Percentiles rank a stretch among this genome's conserved stretches.
Evolutionary conservation across 2,329 filamentous ascomycete genomes (phyloP).

Genomic region (Alternaria arborescens): DNA sequence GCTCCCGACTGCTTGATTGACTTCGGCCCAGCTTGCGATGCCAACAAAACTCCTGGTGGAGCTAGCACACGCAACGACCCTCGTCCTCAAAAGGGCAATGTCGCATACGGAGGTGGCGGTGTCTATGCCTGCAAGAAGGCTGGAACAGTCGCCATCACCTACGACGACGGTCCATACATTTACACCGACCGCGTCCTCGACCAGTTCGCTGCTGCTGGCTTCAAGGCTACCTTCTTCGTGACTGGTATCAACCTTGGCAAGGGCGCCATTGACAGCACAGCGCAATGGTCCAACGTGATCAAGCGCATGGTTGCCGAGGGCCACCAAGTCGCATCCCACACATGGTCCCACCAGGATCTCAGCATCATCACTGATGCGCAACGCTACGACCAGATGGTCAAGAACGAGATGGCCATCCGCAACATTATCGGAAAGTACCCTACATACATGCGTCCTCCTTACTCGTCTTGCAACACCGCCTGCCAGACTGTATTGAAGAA

Average conservation of each 20-base stretch:
- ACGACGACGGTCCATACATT: conserved; percentile 68
- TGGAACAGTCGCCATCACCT: conserved; percentile 71
- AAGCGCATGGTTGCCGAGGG: conserved; percentile 63
- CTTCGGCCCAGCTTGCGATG: conserved; percentile 68
- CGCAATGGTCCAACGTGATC: conserved; percentile 60
- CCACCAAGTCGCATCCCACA: conserved; percentile 69
- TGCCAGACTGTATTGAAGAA: conserved; percentile 52
- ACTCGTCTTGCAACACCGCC: conserved; percentile 55
- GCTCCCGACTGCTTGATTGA: conserved; percentile 69
- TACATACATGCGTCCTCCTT: conserved; percentile 63
- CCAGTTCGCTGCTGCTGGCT: conserved; percentile 63
- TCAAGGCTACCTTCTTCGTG: conserved; percentile 74
- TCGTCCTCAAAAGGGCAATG: conserved; percentile 62
- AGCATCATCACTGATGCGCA: conserved; percentile 53
- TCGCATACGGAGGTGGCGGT: conserved; percentile 65
- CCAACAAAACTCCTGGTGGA: conserved; percentile 63
- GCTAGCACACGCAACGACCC: conserved; percentile 62
- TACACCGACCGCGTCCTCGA: conserved; percentile 71
- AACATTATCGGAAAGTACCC: conserved; percentile 65
- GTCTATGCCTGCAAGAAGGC: conserved; percentile 63
- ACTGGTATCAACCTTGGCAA: conserved; percentile 67
- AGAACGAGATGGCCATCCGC: conserved; percentile 64
- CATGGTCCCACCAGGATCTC: conserved; percentile 63
- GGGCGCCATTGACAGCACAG: conserved; percentile 62
- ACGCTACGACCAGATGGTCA: conserved; percentile 60